Percentiles rank a stretch among this genome's conserved stretches.
phyloP scores from a whole-genome alignment of 129 eudicot species.

The Escallonia rubra region DNA sequence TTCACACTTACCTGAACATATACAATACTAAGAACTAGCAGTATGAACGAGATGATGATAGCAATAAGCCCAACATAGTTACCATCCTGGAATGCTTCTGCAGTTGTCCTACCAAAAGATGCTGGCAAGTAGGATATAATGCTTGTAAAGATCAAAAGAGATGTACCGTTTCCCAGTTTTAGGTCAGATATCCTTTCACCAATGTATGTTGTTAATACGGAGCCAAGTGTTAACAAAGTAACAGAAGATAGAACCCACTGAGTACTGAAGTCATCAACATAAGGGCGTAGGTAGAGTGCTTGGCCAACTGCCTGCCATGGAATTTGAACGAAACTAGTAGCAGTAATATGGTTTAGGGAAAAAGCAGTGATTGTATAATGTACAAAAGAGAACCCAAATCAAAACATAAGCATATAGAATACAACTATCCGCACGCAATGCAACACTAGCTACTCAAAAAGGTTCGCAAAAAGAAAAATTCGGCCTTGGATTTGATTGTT shows the following conservation, averaged over 20 bases:
- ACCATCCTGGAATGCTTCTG: conserved; percentile 88
- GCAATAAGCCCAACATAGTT: conserved; percentile 75
- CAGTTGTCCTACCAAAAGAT: conserved; percentile 90
- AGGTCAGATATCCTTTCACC: conserved; percentile 93
- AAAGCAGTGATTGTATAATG: neutral
- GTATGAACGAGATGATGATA: conserved; percentile 64
- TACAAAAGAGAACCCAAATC: neutral
- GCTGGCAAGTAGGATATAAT: conserved; percentile 97
- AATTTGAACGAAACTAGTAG: neutral
- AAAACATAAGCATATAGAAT: too few relatives aligned
- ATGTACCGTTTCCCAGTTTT: conserved; percentile 97
- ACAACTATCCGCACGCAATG: too few relatives aligned
- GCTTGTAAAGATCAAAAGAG: conserved; percentile 91
- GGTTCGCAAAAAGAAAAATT: too few relatives aligned
- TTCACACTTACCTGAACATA: conserved; percentile 79
- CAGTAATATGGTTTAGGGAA: neutral
- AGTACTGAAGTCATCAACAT: conserved; percentile 87
- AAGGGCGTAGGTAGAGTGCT: conserved; percentile 86
- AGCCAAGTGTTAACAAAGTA: conserved; percentile 75
- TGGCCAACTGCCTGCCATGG: conserved; percentile 87
- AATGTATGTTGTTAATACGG: conserved; percentile 75
- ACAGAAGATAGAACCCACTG: conserved; percentile 91
- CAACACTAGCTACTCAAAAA: too few relatives aligned
- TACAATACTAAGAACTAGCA: conserved; percentile 89
- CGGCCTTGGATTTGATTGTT: too few relatives aligned